Percentiles rank a stretch among this genome's conserved stretches.
These are phyloP conservation scores for Saccharomycopsis crataegensis DNA, from an alignment of 1,139 yeast species.

Conservation along the genomic window DNA sequence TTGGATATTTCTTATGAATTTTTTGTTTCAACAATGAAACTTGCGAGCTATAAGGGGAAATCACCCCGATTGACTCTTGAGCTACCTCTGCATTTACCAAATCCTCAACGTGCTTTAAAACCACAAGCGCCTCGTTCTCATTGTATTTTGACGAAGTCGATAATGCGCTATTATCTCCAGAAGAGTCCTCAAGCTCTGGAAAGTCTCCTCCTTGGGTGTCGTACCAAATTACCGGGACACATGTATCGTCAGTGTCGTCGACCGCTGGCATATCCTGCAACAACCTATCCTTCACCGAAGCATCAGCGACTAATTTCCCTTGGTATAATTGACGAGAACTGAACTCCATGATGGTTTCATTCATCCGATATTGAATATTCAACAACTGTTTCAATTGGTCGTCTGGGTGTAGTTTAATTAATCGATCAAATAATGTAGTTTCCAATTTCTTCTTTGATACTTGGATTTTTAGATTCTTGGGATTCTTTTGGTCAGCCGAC, in stretches of 20 bases:
- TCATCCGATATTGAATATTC: slow-evolving; percentile 84
- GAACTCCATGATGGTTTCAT: slow-evolving; percentile 65
- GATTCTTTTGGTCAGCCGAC: background rate
- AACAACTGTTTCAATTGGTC: slow-evolving; percentile 45
- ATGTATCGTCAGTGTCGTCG: slow-evolving; percentile 36
- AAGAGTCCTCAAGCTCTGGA: slow-evolving; percentile 48
- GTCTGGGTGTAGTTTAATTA: slow-evolving; percentile 45
- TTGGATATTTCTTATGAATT: slow-evolving; percentile 43
- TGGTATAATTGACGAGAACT: slow-evolving; percentile 65
- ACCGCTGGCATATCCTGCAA: slow-evolving; percentile 53
- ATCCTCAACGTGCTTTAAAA: slow-evolving; percentile 44
- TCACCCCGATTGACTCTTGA: slow-evolving; percentile 60
- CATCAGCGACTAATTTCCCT: slow-evolving; percentile 55
- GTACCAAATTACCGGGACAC: slow-evolving; percentile 59
- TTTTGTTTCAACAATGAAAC: slow-evolving; percentile 52
- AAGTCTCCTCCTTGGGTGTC: slow-evolving; percentile 92
- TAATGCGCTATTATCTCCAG: slow-evolving; percentile 26
- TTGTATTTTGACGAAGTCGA: slow-evolving; percentile 34
- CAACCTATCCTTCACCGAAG: slow-evolving; percentile 44
- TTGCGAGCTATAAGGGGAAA: slow-evolving; percentile 88
- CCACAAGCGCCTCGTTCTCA: slow-evolving; percentile 64
- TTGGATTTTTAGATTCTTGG: slow-evolving; percentile 28
- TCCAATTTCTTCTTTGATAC: slow-evolving; percentile 37
- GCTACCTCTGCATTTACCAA: slow-evolving; percentile 43
- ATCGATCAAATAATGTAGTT: slow-evolving; percentile 71